A percentile compares a stretch with the other conserved stretches of the same genome.
phyloP scores from a whole-genome alignment of 2,329 filamentous ascomycete genomes.

The Alternaria triticimaculans region DNA sequence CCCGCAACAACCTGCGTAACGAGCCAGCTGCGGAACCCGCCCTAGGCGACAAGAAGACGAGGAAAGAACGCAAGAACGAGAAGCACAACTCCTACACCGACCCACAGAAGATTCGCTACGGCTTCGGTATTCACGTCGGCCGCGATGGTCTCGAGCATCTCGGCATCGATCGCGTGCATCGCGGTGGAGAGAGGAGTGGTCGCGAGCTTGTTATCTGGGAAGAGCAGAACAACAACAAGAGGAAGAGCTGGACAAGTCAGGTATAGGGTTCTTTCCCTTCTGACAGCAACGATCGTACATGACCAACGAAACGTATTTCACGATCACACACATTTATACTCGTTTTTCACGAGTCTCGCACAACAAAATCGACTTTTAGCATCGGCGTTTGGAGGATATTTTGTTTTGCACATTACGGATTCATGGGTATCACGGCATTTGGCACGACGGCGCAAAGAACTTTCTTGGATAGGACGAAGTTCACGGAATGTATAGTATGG shows the following conservation, averaged over 20 bases:
- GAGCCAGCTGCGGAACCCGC: slow-evolving; percentile 30
- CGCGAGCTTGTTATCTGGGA: slow-evolving; percentile 48
- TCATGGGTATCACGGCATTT: background rate
- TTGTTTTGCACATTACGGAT: background rate
- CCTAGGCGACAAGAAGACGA: slow-evolving; percentile 23
- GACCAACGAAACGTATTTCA: background rate
- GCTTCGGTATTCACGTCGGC: slow-evolving; percentile 64
- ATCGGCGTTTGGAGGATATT: background rate
- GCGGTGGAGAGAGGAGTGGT: slow-evolving; percentile 41
- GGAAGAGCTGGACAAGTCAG: slow-evolving; percentile 35
- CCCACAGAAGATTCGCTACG: slow-evolving; percentile 54
- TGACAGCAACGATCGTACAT: background rate
- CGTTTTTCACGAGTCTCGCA: background rate
- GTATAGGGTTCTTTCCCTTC: background rate
- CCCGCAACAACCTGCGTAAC: slow-evolving; percentile 34
- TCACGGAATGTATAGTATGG: background rate
- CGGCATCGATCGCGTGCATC: slow-evolving; percentile 63
- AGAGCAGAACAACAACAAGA: slow-evolving; percentile 38
- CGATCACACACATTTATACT: background rate
- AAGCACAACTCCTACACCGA: slow-evolving; percentile 40
- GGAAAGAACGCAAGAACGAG: slow-evolving; percentile 15
- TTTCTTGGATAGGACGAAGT: background rate
- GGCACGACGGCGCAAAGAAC: background rate
- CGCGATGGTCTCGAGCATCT: slow-evolving; percentile 66
- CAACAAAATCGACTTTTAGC: background rate